These are phyloP conservation scores for Triticum turgidum DNA, from an alignment of 176 grass and related monocot species.

Conservation along the genomic window DNA sequence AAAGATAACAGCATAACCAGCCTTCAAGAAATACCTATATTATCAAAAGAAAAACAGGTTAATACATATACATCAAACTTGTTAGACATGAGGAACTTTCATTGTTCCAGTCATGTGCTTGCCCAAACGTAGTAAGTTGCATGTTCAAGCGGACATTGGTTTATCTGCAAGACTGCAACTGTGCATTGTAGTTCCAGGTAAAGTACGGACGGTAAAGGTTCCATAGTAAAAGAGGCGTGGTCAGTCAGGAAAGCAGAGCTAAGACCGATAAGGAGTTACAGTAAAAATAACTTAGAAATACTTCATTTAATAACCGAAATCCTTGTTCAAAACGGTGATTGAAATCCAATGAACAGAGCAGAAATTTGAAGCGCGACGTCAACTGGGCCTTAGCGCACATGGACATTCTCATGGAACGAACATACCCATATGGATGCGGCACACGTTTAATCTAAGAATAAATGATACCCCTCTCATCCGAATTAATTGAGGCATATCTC, in stretches of 20 bases:
- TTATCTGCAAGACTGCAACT: not conserved
- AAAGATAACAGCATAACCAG: conserved; percentile 88
- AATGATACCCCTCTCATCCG: not conserved
- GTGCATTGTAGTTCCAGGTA: not conserved
- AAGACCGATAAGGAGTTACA: not conserved
- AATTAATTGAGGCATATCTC: too few species aligned
- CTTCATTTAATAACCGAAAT: not conserved
- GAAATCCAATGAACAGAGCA: not conserved
- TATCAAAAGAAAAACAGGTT: not conserved
- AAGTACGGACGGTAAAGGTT: not conserved
- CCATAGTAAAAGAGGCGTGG: too few species aligned
- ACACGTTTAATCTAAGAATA: not conserved
- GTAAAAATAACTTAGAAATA: not conserved
- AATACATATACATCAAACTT: not conserved
- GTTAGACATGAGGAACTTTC: not conserved
- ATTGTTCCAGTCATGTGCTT: not conserved
- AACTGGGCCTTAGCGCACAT: not conserved
- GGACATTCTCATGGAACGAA: not conserved
- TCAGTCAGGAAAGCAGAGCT: not conserved
- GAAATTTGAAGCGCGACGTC: not conserved
- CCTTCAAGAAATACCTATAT: conserved; percentile 82
- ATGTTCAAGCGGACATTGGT: not conserved
- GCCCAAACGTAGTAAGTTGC: not conserved
- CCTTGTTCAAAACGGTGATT: not conserved
- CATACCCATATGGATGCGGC: not conserved